Evolutionary conservation across 2,329 filamentous ascomycete species (phyloP), one percentile per base, ranked within the genome.

Genomic region (Aspergillus puulaauensis): DNA sequence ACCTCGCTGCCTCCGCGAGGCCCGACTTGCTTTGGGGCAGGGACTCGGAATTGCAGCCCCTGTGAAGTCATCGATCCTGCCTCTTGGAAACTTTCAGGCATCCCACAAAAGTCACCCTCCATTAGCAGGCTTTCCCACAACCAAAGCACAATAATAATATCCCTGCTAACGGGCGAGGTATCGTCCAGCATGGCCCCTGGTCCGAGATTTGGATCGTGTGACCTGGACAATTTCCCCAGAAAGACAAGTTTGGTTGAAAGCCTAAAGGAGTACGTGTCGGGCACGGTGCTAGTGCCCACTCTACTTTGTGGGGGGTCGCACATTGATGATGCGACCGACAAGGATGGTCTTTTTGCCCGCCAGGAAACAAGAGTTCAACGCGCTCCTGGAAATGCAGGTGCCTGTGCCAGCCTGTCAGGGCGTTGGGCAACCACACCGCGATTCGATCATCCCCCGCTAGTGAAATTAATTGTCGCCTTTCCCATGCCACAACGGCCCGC

Each of bases 401-500:
- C 58, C 63, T 58, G 52, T 43, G 27, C 23, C 49, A 27, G 49
- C 55, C 55, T 49, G 55, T 63, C 60, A 63, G 58, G 63, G 60
- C 58, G 53, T 61, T 63, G 62, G 62, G 64, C 59, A 63, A 63
- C 61, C 59, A 59, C 56, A 58, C 49, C 46, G 39, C 52, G 46
- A 35, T 52, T 52, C 59, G 52, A 58, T 61, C 59, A 53, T 44
- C 52, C 57, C 60, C 60, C 57, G 55, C 61, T 66, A 64, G 58
- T 63, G 41, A 53, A 53, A 53, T 53, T 46, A 63, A 59, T 62
- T 61, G 31, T 45, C 44, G 45, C 63, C 60, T 61, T 60, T 64
- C 56, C 56, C 59, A 66, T 63, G 63, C 65, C 60, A 68, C 58
- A 64, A 67, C 67, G 65, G 66, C 53, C 66, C 66, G 66, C 65